Conservation (phyloP, 345 rosid genomes). For the Mallotus nudiflorus region DNA sequence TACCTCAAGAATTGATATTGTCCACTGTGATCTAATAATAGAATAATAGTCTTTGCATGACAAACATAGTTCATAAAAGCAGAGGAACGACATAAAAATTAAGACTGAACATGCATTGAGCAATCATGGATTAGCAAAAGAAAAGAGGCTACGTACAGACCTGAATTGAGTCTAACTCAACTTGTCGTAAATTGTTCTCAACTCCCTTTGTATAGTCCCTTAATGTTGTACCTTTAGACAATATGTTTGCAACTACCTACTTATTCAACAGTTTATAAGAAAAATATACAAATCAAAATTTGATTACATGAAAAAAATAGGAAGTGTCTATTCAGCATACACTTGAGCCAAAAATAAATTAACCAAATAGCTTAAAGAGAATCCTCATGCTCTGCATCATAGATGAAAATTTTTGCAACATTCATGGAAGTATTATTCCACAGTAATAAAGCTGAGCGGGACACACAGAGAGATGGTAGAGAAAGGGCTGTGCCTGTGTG, state of each 20-base stretch:
- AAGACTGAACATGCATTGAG: background rate
- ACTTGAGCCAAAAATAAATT: background rate
- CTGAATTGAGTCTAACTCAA: conserved; percentile 92
- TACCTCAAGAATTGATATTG: no score
- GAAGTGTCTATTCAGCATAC: background rate
- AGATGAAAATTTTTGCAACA: background rate
- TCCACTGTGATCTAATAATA: no score
- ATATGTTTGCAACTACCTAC: conserved; percentile 85
- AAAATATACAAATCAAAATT: background rate
- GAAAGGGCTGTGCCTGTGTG: background rate
- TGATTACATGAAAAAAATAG: background rate
- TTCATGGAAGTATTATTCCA: background rate
- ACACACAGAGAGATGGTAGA: no score
- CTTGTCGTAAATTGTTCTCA: conserved; percentile 87
- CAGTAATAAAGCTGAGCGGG: background rate
- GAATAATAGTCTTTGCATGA: background rate
- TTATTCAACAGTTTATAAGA: background rate
- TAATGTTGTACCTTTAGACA: conserved; percentile 76
- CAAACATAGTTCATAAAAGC: background rate
- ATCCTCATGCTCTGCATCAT: background rate
- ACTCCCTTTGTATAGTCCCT: conserved; percentile 93
- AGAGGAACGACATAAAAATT: background rate
- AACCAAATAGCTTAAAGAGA: background rate
- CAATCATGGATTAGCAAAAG: background rate
- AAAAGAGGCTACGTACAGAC: conserved; percentile 35